These are phyloP conservation scores for Nasturtium officinale DNA, from an alignment of 345 rosid genomes.

Conservation along the genomic window DNA sequence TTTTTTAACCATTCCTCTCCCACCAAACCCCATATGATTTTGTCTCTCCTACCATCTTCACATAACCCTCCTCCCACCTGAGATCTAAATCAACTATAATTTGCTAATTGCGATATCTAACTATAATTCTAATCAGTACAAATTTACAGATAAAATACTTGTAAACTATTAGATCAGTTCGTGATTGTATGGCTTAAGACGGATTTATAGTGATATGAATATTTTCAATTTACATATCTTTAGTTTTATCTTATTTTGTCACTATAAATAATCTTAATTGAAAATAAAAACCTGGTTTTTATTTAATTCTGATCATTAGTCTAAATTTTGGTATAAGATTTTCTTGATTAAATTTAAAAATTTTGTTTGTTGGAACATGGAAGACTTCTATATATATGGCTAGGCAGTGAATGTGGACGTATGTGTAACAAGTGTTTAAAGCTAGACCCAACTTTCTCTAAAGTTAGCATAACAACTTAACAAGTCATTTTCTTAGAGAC, in stretches of 20 bases:
- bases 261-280: not conserved
- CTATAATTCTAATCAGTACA: not conserved
- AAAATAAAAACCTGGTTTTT: not conserved
- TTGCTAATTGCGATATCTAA: not conserved
- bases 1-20: not conserved
- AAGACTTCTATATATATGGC: not conserved
- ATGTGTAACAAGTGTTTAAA: not conserved
- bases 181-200: not conserved
- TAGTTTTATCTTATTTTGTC: not conserved
- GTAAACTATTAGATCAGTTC: not conserved
- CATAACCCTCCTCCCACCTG: not conserved
- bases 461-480: constrained; percentile 6
- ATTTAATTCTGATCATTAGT: not conserved
- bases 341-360: not conserved
- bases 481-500: not conserved
- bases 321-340: not conserved
- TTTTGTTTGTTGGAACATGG: not conserved
- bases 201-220: not conserved
- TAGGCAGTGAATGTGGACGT: not conserved
- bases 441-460: constrained; percentile 8
- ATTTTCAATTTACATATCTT: not conserved
- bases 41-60: constrained; percentile 9
- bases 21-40: constrained; percentile 14
- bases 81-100: not conserved
- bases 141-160: not conserved